A percentile compares a stretch with the other conserved stretches of the same genome.
Evolutionary conservation across 805 yeast genomes (phyloP).

Genomic region (Wickerhamomyces bovis): DNA sequence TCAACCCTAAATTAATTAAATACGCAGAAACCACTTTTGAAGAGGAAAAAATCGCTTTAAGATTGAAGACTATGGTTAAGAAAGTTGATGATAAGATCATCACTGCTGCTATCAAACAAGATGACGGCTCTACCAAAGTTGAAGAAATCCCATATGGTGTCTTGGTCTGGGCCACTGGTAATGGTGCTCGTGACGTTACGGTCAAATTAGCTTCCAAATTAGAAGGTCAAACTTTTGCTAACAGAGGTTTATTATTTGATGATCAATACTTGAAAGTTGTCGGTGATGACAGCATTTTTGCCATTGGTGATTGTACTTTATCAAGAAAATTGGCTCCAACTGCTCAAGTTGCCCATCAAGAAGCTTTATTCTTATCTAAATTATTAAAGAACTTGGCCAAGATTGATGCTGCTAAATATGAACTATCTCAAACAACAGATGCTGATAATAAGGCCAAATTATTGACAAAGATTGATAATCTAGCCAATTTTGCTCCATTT

Average conservation of each 20-base stretch:
- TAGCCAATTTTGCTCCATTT: conserved; percentile 51
- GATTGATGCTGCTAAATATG: conserved; percentile 51
- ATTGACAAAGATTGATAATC: conserved; percentile 37
- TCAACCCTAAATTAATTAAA: conserved; percentile 59
- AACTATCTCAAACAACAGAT: conserved; percentile 30
- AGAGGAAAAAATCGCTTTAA: conserved; percentile 62
- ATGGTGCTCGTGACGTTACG: conserved; percentile 77
- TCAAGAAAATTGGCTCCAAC: conserved; percentile 88
- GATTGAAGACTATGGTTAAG: conserved; percentile 83
- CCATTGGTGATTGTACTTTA: conserved; percentile 92
- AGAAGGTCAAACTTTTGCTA: conserved; percentile 74
- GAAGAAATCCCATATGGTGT: conserved; percentile 81
- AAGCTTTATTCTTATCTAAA: conserved; percentile 75
- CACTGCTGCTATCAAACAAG: conserved; percentile 59
- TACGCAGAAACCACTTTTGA: conserved; percentile 78
- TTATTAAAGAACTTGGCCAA: conserved; percentile 61
- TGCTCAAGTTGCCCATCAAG: conserved; percentile 96
- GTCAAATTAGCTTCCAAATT: conserved; percentile 59
- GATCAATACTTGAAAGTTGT: conserved; percentile 68
- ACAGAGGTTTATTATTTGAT: conserved; percentile 86
- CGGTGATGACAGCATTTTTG: conserved; percentile 74
- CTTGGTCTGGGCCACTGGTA: conserved; percentile 97
- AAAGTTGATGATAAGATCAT: conserved; percentile 69
- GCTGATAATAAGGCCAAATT: conserved; percentile 36
- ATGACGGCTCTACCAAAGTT: conserved; percentile 55